Conservation (phyloP, 2,329 filamentous ascomycete genomes). For the Zymoseptoria ardabiliae region DNA sequence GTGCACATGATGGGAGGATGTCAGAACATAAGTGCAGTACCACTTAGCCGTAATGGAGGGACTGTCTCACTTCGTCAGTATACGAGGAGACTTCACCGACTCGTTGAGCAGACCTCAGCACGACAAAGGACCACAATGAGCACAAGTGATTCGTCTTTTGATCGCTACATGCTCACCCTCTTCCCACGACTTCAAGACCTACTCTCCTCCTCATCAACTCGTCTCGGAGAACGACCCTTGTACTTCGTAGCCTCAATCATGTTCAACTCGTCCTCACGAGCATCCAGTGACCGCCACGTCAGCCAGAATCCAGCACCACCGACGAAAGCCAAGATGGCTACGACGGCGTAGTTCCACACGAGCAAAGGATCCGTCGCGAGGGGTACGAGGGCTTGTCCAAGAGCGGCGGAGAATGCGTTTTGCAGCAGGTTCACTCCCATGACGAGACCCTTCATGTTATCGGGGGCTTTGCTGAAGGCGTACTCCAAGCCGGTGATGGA, state of each 20-base stretch:
- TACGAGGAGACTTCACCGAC: too few species aligned
- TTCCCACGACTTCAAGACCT: not conserved
- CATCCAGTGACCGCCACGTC: slow-evolving; percentile 58
- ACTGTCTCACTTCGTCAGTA: too few species aligned
- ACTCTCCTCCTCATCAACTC: not conserved
- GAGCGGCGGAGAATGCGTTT: slow-evolving; percentile 50
- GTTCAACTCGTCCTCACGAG: slow-evolving; percentile 62
- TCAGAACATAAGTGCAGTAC: too few species aligned
- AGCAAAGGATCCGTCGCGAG: slow-evolving; percentile 56
- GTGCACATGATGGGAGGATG: too few species aligned
- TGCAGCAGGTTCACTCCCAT: slow-evolving; percentile 48
- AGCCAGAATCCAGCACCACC: slow-evolving; percentile 63
- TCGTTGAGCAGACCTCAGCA: too few species aligned
- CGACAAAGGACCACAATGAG: too few species aligned
- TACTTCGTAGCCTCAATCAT: slow-evolving; percentile 39
- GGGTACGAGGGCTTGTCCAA: slow-evolving; percentile 57
- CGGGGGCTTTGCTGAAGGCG: slow-evolving; percentile 41
- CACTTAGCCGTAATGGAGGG: too few species aligned
- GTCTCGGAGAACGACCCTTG: slow-evolving; percentile 11
- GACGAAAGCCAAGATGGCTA: slow-evolving; percentile 55
- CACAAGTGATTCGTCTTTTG: not conserved
- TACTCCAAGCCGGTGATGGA: slow-evolving; percentile 40
- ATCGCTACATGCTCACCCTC: not conserved
- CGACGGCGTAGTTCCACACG: slow-evolving; percentile 59
- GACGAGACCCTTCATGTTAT: slow-evolving; percentile 42